Conservation (phyloP, 2,329 filamentous ascomycete genomes). For the Fusarium kyushuense region DNA sequence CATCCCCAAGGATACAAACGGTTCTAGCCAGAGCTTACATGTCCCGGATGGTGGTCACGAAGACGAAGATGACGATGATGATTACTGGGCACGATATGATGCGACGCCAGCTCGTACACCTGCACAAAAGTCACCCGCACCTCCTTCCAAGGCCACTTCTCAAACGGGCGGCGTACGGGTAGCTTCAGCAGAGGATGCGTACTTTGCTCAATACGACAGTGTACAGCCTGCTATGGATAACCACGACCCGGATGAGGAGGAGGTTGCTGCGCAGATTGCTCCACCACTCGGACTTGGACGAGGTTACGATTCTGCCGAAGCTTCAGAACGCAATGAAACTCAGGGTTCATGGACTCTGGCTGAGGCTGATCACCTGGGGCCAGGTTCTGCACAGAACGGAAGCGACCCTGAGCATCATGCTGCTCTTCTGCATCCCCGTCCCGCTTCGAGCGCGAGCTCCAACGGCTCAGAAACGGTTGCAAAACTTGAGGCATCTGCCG, state of each 20-base stretch:
- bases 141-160: constrained; percentile 53
- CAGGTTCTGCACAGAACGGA: constrained; percentile 42
- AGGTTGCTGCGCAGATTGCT: constrained; percentile 48
- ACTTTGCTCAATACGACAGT: constrained; percentile 80
- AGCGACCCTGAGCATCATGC: constrained; percentile 52
- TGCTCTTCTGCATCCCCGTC: constrained; percentile 67
- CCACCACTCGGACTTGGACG: constrained; percentile 51
- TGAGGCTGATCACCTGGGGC: constrained; percentile 58
- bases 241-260: constrained; percentile 81
- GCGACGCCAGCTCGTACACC: constrained; percentile 75
- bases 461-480: constrained; percentile 70
- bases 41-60: constrained; percentile 33
- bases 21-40: constrained; percentile 27
- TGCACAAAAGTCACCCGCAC: constrained; percentile 72
- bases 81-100: constrained; percentile 85
- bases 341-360: constrained; percentile 59
- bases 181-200: constrained; percentile 72
- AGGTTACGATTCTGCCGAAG: constrained; percentile 31
- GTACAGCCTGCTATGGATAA: constrained; percentile 86
- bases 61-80: constrained; percentile 76
- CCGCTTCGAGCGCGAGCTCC: constrained; percentile 69
- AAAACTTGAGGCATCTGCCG: constrained; percentile 68
- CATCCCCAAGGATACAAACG: constrained; percentile 30
- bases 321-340: constrained; percentile 45
- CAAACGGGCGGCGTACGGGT: constrained; percentile 40